phyloP scores from a whole-genome alignment of 2,329 filamentous ascomycete genomes.

The Xylariaceae sp. region DNA sequence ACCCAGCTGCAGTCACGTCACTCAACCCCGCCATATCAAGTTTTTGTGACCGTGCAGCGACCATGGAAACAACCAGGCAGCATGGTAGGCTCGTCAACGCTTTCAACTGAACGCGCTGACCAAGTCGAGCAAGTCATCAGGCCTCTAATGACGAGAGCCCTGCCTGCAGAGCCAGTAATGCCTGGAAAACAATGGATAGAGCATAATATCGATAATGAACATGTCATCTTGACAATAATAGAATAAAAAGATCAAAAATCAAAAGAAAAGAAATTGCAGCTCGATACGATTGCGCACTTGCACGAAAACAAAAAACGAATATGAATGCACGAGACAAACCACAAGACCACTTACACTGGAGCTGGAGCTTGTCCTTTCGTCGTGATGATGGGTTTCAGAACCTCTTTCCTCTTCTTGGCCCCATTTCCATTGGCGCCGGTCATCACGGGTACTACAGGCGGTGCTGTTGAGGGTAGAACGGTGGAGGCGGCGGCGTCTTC shows the following conservation, averaged over 20 bases:
- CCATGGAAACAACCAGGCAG: conserved; percentile 2
- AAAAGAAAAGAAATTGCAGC: background rate
- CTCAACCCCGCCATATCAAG: conserved; percentile 22
- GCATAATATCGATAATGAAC: background rate
- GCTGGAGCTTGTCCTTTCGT: conserved; percentile 49
- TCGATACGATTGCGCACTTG: conserved; percentile 7
- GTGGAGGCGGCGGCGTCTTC: background rate
- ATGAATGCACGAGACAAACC: background rate
- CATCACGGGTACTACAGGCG: conserved; percentile 28
- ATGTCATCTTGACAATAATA: no score
- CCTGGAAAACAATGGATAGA: background rate
- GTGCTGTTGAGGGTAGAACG: conserved; percentile 9
- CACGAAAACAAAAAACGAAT: background rate
- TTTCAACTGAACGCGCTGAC: background rate
- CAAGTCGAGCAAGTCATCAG: background rate
- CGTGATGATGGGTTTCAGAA: conserved; percentile 70
- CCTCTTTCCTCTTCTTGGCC: conserved; percentile 66
- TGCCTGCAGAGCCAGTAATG: background rate
- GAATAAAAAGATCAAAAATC: background rate
- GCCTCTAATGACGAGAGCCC: background rate
- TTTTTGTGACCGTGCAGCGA: conserved; percentile 6
- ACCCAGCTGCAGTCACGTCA: conserved; percentile 19
- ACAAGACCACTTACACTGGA: conserved; percentile 29
- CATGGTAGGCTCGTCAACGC: conserved; percentile 6
- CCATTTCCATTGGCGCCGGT: conserved; percentile 32